phyloP scores from a whole-genome alignment of 2,329 filamentous ascomycete genomes.

The Fusarium scirpi region DNA sequence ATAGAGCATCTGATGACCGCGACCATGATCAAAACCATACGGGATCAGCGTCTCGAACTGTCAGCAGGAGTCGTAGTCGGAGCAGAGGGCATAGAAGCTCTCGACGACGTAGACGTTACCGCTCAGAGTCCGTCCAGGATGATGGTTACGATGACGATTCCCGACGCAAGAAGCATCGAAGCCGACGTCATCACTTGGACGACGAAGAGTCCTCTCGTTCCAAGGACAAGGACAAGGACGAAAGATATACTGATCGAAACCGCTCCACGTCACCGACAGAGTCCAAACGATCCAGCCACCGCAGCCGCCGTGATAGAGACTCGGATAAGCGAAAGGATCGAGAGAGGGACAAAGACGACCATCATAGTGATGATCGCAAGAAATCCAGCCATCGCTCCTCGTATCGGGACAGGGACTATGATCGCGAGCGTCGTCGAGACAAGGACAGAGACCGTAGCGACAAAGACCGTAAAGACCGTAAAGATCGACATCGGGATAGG shows the following conservation, averaged over 20 bases:
- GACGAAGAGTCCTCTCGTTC: slow-evolving; percentile 59
- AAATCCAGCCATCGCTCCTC: slow-evolving; percentile 48
- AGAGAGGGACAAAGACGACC: slow-evolving; percentile 59
- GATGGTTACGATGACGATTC: slow-evolving; percentile 60
- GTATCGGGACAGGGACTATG: slow-evolving; percentile 54
- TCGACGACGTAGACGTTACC: slow-evolving; percentile 65
- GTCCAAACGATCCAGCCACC: slow-evolving; percentile 67
- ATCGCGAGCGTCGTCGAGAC: slow-evolving; percentile 55
- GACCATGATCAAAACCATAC: slow-evolving; percentile 48
- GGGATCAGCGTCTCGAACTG: slow-evolving; percentile 48
- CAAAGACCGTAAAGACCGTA: slow-evolving; percentile 55
- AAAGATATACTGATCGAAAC: slow-evolving; percentile 66
- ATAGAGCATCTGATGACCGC: slow-evolving; percentile 31
- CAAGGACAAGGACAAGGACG: slow-evolving; percentile 51
- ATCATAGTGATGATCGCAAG: slow-evolving; percentile 57
- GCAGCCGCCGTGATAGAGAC: slow-evolving; percentile 70
- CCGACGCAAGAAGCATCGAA: slow-evolving; percentile 64
- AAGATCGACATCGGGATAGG: slow-evolving; percentile 54
- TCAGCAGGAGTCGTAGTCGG: slow-evolving; percentile 52
- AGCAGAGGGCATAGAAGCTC: slow-evolving; percentile 61
- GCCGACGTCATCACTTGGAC: slow-evolving; percentile 57
- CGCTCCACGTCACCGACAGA: slow-evolving; percentile 74
- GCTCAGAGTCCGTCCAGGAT: slow-evolving; percentile 65
- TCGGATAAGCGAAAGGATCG: slow-evolving; percentile 57
- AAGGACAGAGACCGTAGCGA: slow-evolving; percentile 55